Base-by-base conservation (phyloP, 306 rosid species). In the Cercis canadensis region DNA sequence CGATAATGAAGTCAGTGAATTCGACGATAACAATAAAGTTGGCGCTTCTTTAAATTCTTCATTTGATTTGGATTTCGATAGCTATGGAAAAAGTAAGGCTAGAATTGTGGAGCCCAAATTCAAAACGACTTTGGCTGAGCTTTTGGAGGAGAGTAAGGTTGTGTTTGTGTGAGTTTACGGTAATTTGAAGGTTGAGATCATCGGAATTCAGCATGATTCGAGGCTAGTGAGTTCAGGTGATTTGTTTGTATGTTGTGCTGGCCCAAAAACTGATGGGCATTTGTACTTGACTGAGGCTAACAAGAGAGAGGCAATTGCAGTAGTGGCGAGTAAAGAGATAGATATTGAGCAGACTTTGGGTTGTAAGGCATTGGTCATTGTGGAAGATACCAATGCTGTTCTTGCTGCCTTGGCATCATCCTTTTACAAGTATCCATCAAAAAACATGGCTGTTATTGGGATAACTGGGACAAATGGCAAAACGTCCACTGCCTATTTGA, bases 291-390 rank as follows among this genome's bases (percentile, higher is more conserved):
- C 83, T n/a, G 97, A 94, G 84, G 97, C 99, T 77, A 90, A 89
- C 79, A 94, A 94, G 88, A 87, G 97, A 83, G 92, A 96, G 12
- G 97, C 96, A 0, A 85, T 94, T 41, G 98, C 97, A 21, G 92
- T 94, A 24, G 96, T 94, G 13, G 95, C 96, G 0, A 90, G 96
- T 63, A 92, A 94, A 76, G 98, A 91, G 91, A 87, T 91, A 71
- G 90, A 86, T n/a, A 86, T 94, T 56, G 91, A 90, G 79, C 95
- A 87, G 47, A 90, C 88, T 45, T 75, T 88, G 71, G 96, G 90
- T 37, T 87, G 97, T 56, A 91, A 89, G 85, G 99, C 99, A 67
- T 83, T 91, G 85, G 97, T 91, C 57, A 83, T 94, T 66, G 97
- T 94, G 80, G 98, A 94, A 41, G 98, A 94, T 50, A 94, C 96